Conservation (phyloP, 352 stramenopile genomes). For the Pythium aquatile region DNA sequence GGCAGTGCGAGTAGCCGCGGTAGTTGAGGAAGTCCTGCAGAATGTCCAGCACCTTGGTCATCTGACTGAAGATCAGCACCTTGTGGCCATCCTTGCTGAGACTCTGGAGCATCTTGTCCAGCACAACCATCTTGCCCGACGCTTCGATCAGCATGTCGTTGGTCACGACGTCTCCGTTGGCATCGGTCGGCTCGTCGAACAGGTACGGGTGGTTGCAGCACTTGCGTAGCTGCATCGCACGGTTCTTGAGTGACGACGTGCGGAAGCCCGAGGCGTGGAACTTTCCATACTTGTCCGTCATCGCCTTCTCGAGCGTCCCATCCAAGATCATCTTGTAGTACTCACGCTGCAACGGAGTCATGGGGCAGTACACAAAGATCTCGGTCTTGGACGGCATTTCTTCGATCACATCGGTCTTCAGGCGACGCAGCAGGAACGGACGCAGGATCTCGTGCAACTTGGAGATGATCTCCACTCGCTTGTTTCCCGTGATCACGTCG, state of each 20-base stretch:
- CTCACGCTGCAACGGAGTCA: slow-evolving; percentile 92
- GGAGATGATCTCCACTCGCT: slow-evolving; percentile 92
- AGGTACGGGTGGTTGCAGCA: slow-evolving; percentile 90
- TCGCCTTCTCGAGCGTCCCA: slow-evolving; percentile 81
- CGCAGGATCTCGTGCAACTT: slow-evolving; percentile 98
- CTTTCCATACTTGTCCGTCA: slow-evolving; percentile 80
- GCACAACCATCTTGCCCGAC: slow-evolving; percentile 97
- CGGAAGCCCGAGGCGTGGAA: slow-evolving; percentile 51
- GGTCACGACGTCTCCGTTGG: slow-evolving; percentile 47
- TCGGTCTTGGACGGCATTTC: slow-evolving; percentile 97
- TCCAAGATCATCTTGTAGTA: slow-evolving; percentile 95
- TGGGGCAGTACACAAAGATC: slow-evolving; percentile 96
- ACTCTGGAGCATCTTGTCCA: slow-evolving; percentile 96
- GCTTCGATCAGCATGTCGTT: slow-evolving; percentile 91
- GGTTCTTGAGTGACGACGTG: slow-evolving; percentile 64
- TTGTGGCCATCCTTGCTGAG: slow-evolving; percentile 96
- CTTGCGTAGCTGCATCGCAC: slow-evolving; percentile 80
- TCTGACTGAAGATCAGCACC: slow-evolving; percentile 99
- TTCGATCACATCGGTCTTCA: slow-evolving; percentile 94
- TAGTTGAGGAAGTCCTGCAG: slow-evolving; percentile 94
- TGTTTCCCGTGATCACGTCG: slow-evolving; percentile 90
- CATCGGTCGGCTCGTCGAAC: slow-evolving; percentile 77
- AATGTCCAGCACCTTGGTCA: slow-evolving; percentile 98
- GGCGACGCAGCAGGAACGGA: slow-evolving; percentile 94
- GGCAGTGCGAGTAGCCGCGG: slow-evolving; percentile 92